Conservation (phyloP, 495 filamentous ascomycete genomes). For the Aspergillus nanangensis region DNA sequence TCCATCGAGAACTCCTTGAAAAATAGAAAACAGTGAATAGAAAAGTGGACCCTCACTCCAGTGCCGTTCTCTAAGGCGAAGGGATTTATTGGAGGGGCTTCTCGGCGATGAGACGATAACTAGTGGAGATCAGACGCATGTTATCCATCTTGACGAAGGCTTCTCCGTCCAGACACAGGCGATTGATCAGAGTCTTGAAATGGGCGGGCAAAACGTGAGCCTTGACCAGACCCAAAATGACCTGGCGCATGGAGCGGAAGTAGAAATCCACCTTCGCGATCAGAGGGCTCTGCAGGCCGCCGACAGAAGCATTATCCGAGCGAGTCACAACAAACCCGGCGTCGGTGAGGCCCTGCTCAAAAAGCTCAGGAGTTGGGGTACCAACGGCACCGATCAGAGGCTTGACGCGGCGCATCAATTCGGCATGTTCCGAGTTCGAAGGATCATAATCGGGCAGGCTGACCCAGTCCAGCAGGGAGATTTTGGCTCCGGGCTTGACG, state of each 20-base stretch:
- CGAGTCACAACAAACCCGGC: conserved; percentile 51
- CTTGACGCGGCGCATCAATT: conserved; percentile 58
- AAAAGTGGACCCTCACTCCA: no score
- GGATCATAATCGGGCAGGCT: conserved; percentile 52
- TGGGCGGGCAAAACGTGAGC: conserved; percentile 49
- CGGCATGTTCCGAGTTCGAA: conserved; percentile 47
- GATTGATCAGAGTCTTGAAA: conserved; percentile 60
- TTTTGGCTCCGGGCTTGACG: conserved; percentile 52
- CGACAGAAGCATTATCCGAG: conserved; percentile 55
- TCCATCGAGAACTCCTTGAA: no score
- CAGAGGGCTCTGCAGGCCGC: conserved; percentile 53
- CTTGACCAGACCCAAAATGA: conserved; percentile 50
- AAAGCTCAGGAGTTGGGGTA: conserved; percentile 51
- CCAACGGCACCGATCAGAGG: conserved; percentile 60
- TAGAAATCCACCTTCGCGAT: conserved; percentile 59
- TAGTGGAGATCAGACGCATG: conserved; percentile 56
- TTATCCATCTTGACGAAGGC: conserved; percentile 62
- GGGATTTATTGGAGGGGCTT: conserved; percentile 39
- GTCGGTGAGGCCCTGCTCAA: conserved; percentile 46
- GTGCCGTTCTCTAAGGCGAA: no score
- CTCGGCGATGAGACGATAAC: conserved; percentile 57
- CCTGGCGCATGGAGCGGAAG: conserved; percentile 52
- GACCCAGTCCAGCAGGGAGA: conserved; percentile 58
- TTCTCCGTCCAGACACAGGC: conserved; percentile 55
- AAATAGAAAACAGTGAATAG: no score